A percentile compares a stretch with the other conserved stretches of the same genome.
phyloP scores from a whole-genome alignment of 306 rosid species.

The Lathyrus oleraceus region DNA sequence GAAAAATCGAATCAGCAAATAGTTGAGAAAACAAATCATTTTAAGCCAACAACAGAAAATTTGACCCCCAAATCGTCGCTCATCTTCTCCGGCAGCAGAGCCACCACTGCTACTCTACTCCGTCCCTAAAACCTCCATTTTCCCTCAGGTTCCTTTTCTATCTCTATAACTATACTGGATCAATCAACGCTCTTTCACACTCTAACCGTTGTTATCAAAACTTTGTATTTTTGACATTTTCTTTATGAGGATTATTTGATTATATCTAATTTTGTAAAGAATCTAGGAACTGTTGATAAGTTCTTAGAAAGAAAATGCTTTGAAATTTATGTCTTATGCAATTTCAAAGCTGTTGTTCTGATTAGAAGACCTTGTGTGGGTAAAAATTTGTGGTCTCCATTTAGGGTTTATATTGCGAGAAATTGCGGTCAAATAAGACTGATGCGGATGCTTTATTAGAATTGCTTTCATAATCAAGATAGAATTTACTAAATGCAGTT shows the following conservation, averaged over 20 bases:
- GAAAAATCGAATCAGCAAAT: too few species aligned
- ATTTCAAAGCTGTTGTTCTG: not conserved
- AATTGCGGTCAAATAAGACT: not conserved
- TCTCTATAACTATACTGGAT: too few species aligned
- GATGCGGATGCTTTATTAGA: not conserved
- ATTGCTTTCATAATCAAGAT: not conserved
- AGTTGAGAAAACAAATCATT: too few species aligned
- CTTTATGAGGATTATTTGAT: not conserved
- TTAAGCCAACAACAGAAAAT: too few species aligned
- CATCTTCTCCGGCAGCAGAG: too few species aligned
- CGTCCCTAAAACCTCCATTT: not conserved
- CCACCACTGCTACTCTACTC: too few species aligned
- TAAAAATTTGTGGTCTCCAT: not conserved
- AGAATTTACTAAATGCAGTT: not conserved
- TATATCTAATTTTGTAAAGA: not conserved
- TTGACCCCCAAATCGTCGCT: too few species aligned
- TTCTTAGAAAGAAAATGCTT: not conserved
- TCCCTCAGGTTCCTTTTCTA: not conserved
- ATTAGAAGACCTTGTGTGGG: not conserved
- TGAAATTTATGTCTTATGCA: conserved; percentile 16
- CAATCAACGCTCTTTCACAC: too few species aligned
- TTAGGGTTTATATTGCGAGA: not conserved
- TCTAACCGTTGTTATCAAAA: too few species aligned
- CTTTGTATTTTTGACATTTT: too few species aligned
- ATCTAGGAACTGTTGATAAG: not conserved